Evolutionary conservation across 495 filamentous ascomycete genomes (phyloP).

Genomic region (Hamigera avellanea): DNA sequence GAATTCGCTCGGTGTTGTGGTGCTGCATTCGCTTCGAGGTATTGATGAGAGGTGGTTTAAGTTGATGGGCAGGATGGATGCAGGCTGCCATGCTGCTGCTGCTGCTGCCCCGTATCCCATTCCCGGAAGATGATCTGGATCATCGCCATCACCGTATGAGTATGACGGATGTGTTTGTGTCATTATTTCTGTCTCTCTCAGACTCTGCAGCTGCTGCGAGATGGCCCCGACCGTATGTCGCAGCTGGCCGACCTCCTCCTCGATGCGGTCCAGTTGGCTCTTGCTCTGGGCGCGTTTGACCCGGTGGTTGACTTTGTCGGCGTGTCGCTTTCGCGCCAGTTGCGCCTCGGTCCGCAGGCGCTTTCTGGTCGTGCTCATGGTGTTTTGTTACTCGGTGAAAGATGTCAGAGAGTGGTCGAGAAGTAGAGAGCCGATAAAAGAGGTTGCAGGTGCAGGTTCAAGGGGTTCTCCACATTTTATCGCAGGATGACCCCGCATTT

Average conservation of each 20-base stretch:
- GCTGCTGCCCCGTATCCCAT: not conserved
- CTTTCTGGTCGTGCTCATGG: too few relatives aligned
- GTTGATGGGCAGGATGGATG: not conserved
- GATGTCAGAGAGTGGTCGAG: too few relatives aligned
- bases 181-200: not conserved
- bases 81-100: not conserved
- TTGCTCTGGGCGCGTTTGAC: not conserved
- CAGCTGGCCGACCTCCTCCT: not conserved
- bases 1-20: too few relatives aligned
- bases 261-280: not conserved
- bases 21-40: too few relatives aligned
- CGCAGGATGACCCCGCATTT: too few relatives aligned
- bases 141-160: too few relatives aligned
- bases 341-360: not conserved
- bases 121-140: not conserved
- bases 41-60: too few relatives aligned
- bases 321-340: not conserved
- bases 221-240: not conserved
- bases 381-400: too few relatives aligned
- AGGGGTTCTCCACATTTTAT: too few relatives aligned
- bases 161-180: not conserved
- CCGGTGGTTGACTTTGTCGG: not conserved
- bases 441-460: too few relatives aligned
- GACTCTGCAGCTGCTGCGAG: not conserved
- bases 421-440: too few relatives aligned